Base-by-base conservation (phyloP, 306 rosid genomes). In the Sicyos baderoa region DNA sequence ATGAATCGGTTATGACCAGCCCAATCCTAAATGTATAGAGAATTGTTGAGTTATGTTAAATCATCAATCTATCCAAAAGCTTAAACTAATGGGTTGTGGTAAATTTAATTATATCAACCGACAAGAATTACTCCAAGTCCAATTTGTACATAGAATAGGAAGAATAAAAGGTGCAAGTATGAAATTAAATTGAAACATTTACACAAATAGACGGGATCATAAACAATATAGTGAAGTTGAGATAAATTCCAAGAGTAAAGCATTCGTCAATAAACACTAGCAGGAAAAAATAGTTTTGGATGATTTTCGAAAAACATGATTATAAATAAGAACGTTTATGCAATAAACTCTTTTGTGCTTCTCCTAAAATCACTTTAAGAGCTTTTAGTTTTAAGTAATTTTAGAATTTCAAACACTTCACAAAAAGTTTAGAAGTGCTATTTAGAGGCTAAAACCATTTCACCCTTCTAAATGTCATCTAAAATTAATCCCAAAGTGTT, bases 1-100 rank as follows among this genome's bases (percentile, higher is more conserved):
- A 89, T 76, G 81, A 91, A 85, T 70, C 91, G 84, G 65, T 76
- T 37, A 37, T 79, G 74, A 49, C 88, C 90, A 0, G 96, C 95
- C 96, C 96, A 91, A 79, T 87, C 95, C 97, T 91, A 71, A 54
- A 74, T 54, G 55, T 51, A 56, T 51, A 55, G 23, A 78, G 57
- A 7, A n/a, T n/a, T n/a, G n/a, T n/a, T n/a, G n/a, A n/a, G n/a
- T n/a, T n/a, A n/a, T n/a, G n/a, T n/a, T n/a, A n/a, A n/a, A n/a
- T n/a, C n/a, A n/a, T n/a, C n/a, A n/a, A n/a, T n/a, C n/a, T n/a
- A n/a, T n/a, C n/a, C n/a, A n/a, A n/a, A n/a, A n/a, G n/a, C n/a
- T n/a, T n/a, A n/a, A n/a, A n/a, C n/a, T n/a, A n/a, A n/a, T n/a
- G n/a, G n/a, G n/a, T n/a, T n/a, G n/a, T n/a, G n/a, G n/a, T n/a